Conservation (phyloP, 495 filamentous ascomycete species). For the Annulohypoxylon bovei region DNA sequence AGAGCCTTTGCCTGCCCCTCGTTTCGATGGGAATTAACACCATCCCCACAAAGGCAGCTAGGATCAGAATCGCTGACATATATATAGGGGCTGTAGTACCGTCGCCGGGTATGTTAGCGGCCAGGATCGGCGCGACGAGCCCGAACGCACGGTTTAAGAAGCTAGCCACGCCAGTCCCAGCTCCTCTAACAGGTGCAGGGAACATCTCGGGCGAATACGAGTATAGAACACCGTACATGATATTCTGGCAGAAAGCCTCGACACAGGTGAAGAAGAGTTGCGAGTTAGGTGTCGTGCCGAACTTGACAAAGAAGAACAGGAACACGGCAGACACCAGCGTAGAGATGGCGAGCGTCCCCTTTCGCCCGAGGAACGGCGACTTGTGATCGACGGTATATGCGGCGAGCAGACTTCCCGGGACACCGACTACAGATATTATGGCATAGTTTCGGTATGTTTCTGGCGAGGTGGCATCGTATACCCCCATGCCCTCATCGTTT, state of each 20-base stretch:
- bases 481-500: constrained; percentile 12
- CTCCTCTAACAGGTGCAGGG: constrained; percentile 79
- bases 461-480: constrained; percentile 36
- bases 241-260: constrained; percentile 77
- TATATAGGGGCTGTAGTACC: constrained; percentile 77
- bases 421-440: constrained; percentile 75
- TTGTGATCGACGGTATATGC: constrained; percentile 73
- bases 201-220: constrained; percentile 88
- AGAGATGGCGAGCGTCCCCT: constrained; percentile 74
- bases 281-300: constrained; percentile 68
- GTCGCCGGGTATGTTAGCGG: constrained; percentile 74
- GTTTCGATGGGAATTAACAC: constrained; percentile 78
- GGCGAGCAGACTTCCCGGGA: constrained; percentile 79
- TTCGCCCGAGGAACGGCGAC: constrained; percentile 72
- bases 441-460: constrained; percentile 76
- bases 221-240: constrained; percentile 91
- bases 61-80: constrained; percentile 73
- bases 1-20: constrained; percentile 74
- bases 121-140: constrained; percentile 79
- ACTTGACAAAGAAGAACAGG: constrained; percentile 66
- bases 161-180: constrained; percentile 79
- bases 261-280: constrained; percentile 80
- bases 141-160: constrained; percentile 78
- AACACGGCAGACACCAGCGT: constrained; percentile 78
- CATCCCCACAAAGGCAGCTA: constrained; percentile 71